Percentiles rank a stretch among this genome's conserved stretches.
Conservation (phyloP, 2,329 filamentous ascomycete genomes). For the Penicillium verrucosum region DNA sequence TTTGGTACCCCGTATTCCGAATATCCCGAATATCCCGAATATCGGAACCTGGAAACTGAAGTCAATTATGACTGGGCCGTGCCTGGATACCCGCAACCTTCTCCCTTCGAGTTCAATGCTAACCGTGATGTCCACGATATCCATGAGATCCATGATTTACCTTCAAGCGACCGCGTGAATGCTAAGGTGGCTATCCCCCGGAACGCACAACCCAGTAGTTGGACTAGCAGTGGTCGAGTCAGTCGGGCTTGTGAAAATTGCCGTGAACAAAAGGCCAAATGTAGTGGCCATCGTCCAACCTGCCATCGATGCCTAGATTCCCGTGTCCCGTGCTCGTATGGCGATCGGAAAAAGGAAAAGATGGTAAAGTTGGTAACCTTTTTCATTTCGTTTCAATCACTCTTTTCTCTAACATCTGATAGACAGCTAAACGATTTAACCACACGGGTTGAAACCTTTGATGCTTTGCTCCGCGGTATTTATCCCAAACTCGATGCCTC, state of each 20-base stretch:
- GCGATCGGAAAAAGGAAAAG: conserved; percentile 45
- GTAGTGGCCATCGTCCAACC: conserved; percentile 43
- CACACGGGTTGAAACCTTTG: conserved; percentile 36
- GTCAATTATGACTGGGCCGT: conserved; percentile 16
- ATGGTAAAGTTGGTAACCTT: conserved; percentile 38
- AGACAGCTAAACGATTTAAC: conserved; percentile 42
- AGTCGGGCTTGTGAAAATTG: conserved; percentile 46
- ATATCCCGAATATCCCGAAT: conserved; percentile 1
- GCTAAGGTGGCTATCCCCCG: conserved; percentile 34
- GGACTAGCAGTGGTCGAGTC: conserved; percentile 31
- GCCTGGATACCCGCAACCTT: conserved; percentile 18
- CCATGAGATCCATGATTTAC: background rate
- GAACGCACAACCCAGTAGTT: conserved; percentile 20
- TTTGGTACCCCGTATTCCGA: conserved; percentile 1
- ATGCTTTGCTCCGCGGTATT: conserved; percentile 35
- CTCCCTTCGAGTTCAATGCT: conserved; percentile 2
- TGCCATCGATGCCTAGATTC: conserved; percentile 45
- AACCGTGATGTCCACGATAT: no score
- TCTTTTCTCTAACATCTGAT: conserved; percentile 11
- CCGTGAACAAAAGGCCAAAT: conserved; percentile 47
- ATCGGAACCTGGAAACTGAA: conserved; percentile 4
- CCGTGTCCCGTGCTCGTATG: conserved; percentile 42
- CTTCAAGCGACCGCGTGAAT: conserved; percentile 13
- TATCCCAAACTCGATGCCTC: conserved; percentile 32
- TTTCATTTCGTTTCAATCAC: background rate